Percentiles rank a stretch among this genome's conserved stretches.
Evolutionary conservation across 2,329 filamentous ascomycete species (phyloP).

Genomic region (Blastomyces gilchristii): DNA sequence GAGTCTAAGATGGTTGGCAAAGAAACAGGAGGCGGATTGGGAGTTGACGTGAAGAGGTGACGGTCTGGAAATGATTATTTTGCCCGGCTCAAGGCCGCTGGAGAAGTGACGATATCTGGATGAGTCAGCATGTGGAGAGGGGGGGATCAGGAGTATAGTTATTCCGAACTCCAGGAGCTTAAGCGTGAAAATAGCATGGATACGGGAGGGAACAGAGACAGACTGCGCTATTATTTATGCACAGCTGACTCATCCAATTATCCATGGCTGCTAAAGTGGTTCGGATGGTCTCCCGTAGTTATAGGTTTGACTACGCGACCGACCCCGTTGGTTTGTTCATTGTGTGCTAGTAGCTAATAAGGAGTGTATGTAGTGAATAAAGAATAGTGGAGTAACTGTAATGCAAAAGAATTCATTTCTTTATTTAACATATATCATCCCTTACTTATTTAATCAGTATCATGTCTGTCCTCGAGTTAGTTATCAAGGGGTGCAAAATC

Average conservation of each 20-base stretch:
- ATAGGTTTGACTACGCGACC: neutral
- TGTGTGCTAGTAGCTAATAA: neutral
- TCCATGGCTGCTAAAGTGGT: neutral
- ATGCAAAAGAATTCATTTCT: neutral
- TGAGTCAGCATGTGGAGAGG: neutral
- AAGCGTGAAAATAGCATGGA: neutral
- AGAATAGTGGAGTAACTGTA: neutral
- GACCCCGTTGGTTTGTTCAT: neutral
- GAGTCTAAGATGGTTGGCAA: neutral
- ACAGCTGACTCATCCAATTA: neutral
- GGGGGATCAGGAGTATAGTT: neutral
- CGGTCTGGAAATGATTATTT: neutral
- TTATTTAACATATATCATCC: neutral
- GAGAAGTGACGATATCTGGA: neutral
- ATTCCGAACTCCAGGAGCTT: neutral
- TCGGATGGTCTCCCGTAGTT: neutral
- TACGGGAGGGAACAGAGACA: neutral
- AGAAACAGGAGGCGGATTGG: neutral
- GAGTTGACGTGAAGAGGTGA: neutral
- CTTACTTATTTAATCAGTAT: neutral
- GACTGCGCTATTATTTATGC: neutral
- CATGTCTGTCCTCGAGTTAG: neutral
- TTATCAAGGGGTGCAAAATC: neutral
- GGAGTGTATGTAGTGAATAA: neutral
- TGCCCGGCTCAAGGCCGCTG: neutral